Percentiles rank a stretch among this genome's conserved stretches.
Conservation (phyloP, 257 asterid species). For the Solanum medicagineum region DNA sequence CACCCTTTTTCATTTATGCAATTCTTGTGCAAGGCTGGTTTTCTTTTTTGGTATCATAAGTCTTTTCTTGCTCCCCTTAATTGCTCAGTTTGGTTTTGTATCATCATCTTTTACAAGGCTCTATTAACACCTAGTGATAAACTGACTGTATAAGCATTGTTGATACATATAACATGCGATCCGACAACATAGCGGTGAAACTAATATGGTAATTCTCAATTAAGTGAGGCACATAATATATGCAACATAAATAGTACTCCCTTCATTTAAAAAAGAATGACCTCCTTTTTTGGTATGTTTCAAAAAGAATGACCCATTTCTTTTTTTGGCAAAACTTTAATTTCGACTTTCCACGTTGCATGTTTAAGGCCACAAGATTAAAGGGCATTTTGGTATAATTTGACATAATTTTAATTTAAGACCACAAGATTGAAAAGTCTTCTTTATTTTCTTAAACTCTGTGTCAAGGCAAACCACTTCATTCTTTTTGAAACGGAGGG, state of each 20-base stretch:
- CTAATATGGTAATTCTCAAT: not conserved
- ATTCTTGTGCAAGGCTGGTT: not conserved
- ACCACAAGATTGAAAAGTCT: no score
- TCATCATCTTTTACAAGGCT: not conserved
- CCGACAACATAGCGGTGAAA: not conserved
- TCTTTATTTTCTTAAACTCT: no score
- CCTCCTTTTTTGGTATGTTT: no score
- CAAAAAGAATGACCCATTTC: no score
- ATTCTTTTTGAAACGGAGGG: no score
- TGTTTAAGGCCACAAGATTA: no score
- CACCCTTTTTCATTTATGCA: not conserved
- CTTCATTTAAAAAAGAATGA: no score
- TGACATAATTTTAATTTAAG: no score
- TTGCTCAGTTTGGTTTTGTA: not conserved
- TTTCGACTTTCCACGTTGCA: no score
- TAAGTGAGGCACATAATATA: not conserved
- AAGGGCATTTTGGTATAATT: no score
- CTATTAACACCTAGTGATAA: not conserved
- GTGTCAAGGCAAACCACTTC: no score
- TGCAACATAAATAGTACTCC: not conserved
- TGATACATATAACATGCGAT: not conserved
- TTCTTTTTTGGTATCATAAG: not conserved
- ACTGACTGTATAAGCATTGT: not conserved
- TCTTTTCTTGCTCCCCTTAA: not conserved
- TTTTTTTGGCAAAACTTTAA: no score